Evolutionary conservation across 805 yeast genomes (phyloP).

Genomic region (Wickerhamiella parazyma): DNA sequence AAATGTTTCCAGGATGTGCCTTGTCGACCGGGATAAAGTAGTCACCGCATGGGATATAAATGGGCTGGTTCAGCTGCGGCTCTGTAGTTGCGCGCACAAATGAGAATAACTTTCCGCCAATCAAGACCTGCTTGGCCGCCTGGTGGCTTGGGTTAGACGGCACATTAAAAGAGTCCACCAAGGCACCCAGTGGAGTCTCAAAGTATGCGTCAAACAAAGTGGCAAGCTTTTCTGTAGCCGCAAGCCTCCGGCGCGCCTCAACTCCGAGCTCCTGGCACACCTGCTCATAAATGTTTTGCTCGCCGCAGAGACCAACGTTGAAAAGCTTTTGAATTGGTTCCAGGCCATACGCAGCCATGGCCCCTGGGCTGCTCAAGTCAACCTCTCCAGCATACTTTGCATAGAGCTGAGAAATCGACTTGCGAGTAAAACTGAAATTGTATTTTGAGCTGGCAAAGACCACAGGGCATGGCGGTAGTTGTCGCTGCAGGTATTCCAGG

Average conservation of each 20-base stretch:
- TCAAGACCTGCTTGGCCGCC: not conserved
- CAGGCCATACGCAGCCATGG: constrained; percentile 54
- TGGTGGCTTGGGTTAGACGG: not conserved
- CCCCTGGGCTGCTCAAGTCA: constrained; percentile 21
- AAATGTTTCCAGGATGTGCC: constrained; percentile 52
- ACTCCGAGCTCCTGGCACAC: constrained; percentile 37
- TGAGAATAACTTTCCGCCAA: not conserved
- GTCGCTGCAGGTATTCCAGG: constrained; percentile 43
- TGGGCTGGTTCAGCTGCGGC: constrained; percentile 19
- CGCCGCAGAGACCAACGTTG: constrained; percentile 43
- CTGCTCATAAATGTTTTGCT: constrained; percentile 31
- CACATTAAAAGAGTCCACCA: constrained; percentile 36
- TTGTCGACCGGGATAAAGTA: constrained; percentile 43
- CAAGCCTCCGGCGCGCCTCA: constrained; percentile 25
- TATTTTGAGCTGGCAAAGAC: constrained; percentile 58
- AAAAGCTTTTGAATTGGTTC: constrained; percentile 71
- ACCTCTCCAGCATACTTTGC: constrained; percentile 24
- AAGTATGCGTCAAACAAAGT: constrained; percentile 44
- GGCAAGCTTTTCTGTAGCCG: constrained; percentile 45
- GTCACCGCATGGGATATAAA: constrained; percentile 52
- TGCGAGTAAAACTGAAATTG: constrained; percentile 50
- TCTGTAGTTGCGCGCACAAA: not conserved
- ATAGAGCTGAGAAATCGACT: constrained; percentile 48
- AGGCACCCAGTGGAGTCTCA: constrained; percentile 32
- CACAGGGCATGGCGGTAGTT: constrained; percentile 41